Evolutionary conservation across 2,329 filamentous ascomycete species (phyloP), one percentile per base, ranked within the genome.

Genomic region (Xylaria sp.): DNA sequence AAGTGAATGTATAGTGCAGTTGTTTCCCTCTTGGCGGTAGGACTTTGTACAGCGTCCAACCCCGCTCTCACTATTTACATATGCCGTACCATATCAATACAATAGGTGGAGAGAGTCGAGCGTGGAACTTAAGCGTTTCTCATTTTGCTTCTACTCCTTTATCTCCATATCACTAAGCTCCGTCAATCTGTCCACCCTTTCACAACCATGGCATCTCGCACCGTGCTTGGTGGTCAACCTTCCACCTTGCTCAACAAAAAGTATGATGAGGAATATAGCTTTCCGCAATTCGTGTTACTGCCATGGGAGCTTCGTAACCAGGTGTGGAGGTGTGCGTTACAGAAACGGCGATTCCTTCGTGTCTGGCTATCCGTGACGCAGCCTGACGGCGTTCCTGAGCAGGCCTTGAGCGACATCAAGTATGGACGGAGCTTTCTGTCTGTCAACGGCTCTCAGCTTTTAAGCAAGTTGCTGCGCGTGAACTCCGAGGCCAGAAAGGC

Each of bases 221-320:
- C 39, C 13, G 25, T 63, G 25, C 46, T 52, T 28, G 52, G 48
- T 4, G 54, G 28, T 9, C 28, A 36, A 28, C 23, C 49, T 36
- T 1, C 15, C 36, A 9, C 6, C 3, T 18, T 66, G 39, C 51
- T 66, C 3, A 66, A 66, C 51, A 8, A 55, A 5, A 56, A 28
- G 20, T 66, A 56, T 33, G 41, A 61, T 2, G 39, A 66, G 36
- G 49, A 66, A 18, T 20, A 43, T 25, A 48, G 39, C 41, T 66
- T 66, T 41, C 57, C 64, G 5, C 64, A 56, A 18, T 66, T 66
- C 39, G 12, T 25, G 18, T 12, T 61, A n/a, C 23, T 66, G 6
- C 64, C 64, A 3, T 66, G 64, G 64, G 64, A 66, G n/a, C 48
- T 66, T 49, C 64, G 64, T 20, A 54, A 66, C 28, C 46, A 56